Evolutionary conservation across 192 early-diverging fungal genomes (phyloP).

Genomic region (Rhizophagus prolifer): DNA sequence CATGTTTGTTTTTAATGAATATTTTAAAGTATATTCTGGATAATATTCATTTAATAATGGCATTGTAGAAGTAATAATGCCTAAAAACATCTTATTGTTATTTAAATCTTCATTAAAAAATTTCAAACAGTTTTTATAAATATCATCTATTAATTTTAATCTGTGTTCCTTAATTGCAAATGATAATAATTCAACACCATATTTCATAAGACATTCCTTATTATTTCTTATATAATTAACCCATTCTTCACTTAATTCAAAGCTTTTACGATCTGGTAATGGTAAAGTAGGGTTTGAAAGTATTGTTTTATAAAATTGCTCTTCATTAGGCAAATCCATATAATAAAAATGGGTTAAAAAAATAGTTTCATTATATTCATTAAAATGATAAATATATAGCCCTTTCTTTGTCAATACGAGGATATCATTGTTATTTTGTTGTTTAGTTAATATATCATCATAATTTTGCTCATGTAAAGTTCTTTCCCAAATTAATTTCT

Average conservation of each 20-base stretch:
- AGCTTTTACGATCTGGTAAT: background rate
- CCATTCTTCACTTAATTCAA: background rate
- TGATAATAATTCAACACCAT: background rate
- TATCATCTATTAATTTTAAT: background rate
- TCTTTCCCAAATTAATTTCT: too few relatives aligned
- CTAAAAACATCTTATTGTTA: background rate
- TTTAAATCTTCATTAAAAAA: background rate
- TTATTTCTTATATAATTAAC: background rate
- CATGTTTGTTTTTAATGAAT: background rate
- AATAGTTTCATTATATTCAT: too few relatives aligned
- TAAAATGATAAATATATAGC: too few relatives aligned
- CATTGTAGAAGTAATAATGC: background rate
- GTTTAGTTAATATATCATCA: too few relatives aligned
- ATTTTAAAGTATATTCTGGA: background rate
- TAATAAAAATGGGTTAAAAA: too few relatives aligned
- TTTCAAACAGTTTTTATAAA: background rate
- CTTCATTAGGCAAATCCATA: too few relatives aligned
- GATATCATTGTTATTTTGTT: too few relatives aligned
- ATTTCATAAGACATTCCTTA: background rate
- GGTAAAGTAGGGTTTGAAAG: background rate
- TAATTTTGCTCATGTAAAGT: too few relatives aligned
- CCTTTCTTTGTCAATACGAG: too few relatives aligned
- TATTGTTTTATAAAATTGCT: background rate
- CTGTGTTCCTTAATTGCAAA: background rate
- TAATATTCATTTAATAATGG: background rate